Percentiles rank a stretch among this genome's conserved stretches.
phyloP scores from a whole-genome alignment of 1,139 yeast genomes.

The Geotrichum siamense region DNA sequence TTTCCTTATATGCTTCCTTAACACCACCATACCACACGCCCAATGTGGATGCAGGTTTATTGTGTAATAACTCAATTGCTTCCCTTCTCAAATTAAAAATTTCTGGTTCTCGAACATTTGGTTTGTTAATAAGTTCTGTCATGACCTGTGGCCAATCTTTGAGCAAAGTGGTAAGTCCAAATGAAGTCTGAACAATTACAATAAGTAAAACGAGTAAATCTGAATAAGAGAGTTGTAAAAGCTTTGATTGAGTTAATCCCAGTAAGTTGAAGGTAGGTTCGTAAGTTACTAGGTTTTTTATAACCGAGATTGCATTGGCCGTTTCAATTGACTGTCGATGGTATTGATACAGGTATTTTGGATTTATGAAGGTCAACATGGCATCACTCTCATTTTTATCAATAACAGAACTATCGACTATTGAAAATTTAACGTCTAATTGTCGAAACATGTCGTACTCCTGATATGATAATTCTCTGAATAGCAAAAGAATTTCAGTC shows the following conservation, averaged over 20 bases:
- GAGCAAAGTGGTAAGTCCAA: conserved; percentile 23
- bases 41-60: conserved; percentile 18
- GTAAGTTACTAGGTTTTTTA: conserved; percentile 18
- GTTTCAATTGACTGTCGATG: conserved; percentile 16
- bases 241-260: conserved; percentile 18
- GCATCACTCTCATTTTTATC: conserved; percentile 14
- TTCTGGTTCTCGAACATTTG: conserved; percentile 23
- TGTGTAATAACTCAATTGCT: conserved; percentile 22
- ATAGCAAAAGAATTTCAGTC: conserved; percentile 23
- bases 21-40: conserved; percentile 25
- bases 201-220: conserved; percentile 24
- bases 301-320: conserved; percentile 20
- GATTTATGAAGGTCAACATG: conserved; percentile 21
- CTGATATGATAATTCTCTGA: conserved; percentile 23
- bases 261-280: conserved; percentile 18
- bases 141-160: conserved; percentile 26
- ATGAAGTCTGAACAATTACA: conserved; percentile 21
- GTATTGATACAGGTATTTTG: conserved; percentile 20
- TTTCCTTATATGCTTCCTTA: conserved; percentile 21
- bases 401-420: conserved; percentile 15
- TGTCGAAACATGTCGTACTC: conserved; percentile 21
- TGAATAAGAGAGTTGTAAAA: conserved; percentile 21
- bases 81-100: conserved; percentile 22
- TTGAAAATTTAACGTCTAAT: conserved; percentile 21
- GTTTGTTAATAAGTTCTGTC: conserved; percentile 22